These are phyloP conservation scores for Rossbeevera mucosa DNA, from an alignment of 768 basidiomycete genomes.

Conservation along the genomic window DNA sequence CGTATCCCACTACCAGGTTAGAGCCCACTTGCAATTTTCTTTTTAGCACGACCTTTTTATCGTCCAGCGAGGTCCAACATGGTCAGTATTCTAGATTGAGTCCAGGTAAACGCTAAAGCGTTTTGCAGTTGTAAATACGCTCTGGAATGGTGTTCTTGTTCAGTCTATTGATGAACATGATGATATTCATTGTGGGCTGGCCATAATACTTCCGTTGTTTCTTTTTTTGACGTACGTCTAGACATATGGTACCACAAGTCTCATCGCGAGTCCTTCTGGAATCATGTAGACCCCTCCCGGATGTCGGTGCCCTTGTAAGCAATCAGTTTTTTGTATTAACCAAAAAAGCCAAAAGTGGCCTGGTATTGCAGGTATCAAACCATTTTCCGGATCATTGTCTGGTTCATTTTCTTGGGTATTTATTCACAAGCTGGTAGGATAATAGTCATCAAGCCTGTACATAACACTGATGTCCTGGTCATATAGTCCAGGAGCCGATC, in stretches of 20 bases:
- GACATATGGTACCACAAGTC: constrained; percentile 65
- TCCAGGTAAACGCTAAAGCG: constrained; percentile 4
- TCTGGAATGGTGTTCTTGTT: constrained; percentile 82
- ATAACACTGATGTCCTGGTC: constrained; percentile 2
- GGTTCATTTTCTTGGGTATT: constrained; percentile 71
- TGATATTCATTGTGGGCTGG: constrained; percentile 68
- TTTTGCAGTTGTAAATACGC: constrained; percentile 61
- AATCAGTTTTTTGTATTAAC: not conserved
- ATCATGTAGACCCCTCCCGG: constrained; percentile 70
- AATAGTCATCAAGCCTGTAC: not conserved
- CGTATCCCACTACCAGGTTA: constrained; percentile 1
- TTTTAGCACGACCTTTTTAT: constrained; percentile 72
- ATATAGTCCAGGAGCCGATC: constrained; percentile 68
- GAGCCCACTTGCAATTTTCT: constrained; percentile 1
- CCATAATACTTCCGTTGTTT: not conserved
- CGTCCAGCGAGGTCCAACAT: constrained; percentile 80
- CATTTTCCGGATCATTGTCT: constrained; percentile 68
- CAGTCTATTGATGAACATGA: constrained; percentile 72
- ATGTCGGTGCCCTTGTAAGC: constrained; percentile 72
- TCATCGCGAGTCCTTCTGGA: constrained; percentile 54
- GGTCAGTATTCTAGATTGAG: constrained; percentile 38
- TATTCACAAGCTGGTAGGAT: constrained; percentile 79
- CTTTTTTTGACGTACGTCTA: constrained; percentile 28
- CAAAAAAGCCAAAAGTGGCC: not conserved
- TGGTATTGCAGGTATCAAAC: constrained; percentile 70